A percentile compares a stretch with the other conserved stretches of the same genome.
phyloP scores from a whole-genome alignment of 805 yeast genomes.

The Jamesozyma jinghongensis region DNA sequence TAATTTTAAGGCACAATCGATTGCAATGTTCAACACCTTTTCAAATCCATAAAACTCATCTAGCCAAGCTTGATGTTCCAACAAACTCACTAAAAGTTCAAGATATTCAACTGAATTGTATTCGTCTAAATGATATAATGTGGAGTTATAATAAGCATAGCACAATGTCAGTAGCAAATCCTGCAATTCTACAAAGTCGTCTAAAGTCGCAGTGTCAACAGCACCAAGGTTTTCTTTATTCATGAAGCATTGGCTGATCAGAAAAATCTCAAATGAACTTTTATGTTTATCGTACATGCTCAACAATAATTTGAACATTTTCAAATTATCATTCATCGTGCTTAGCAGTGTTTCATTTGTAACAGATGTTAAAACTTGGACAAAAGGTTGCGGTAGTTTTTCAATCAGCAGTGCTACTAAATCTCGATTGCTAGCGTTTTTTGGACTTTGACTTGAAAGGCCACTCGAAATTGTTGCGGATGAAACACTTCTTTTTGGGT shows the following conservation, averaged over 20 bases:
- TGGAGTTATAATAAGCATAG: conserved; percentile 21
- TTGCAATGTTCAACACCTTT: conserved; percentile 20
- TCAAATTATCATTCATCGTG: conserved; percentile 11
- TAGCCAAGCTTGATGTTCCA: conserved; percentile 22
- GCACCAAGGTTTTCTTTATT: background rate
- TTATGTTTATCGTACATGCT: conserved; percentile 14
- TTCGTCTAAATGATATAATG: conserved; percentile 18
- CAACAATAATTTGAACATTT: conserved; percentile 16
- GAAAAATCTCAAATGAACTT: conserved; percentile 10
- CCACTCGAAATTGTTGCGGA: background rate
- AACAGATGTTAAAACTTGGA: conserved; percentile 9
- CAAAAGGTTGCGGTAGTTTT: conserved; percentile 14
- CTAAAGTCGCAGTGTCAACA: conserved; percentile 4
- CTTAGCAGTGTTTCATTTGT: conserved; percentile 5
- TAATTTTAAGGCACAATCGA: conserved; percentile 17
- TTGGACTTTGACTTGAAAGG: background rate
- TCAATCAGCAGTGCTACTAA: conserved; percentile 10
- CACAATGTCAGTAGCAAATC: conserved; percentile 19
- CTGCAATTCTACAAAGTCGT: conserved; percentile 14
- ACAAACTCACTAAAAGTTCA: conserved; percentile 20
- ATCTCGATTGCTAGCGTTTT: conserved; percentile 10
- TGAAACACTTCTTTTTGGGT: background rate
- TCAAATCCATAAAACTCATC: conserved; percentile 22
- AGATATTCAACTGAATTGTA: conserved; percentile 15
- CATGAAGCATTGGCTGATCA: conserved; percentile 4